Evolutionary conservation across 73 alveolate genomes (phyloP).

Genomic region (Tetrahymena elliotti): DNA sequence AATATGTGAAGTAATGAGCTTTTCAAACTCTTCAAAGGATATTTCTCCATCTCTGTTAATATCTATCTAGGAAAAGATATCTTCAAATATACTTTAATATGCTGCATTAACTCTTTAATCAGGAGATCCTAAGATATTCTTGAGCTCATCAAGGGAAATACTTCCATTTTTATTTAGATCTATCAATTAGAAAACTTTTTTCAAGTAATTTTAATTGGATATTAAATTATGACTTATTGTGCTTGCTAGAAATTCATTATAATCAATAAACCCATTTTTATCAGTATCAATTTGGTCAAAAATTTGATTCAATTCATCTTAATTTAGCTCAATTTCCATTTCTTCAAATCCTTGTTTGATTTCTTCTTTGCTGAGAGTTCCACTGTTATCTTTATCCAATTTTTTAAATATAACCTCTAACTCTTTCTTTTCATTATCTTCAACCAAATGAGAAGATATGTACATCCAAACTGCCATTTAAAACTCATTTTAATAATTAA

Average conservation of each 20-base stretch:
- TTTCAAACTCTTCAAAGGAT: neutral
- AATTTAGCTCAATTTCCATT: neutral
- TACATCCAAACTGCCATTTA: conserved; percentile 10
- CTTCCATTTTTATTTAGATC: conserved; percentile 20
- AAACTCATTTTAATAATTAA: neutral
- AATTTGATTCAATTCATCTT: neutral
- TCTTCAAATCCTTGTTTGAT: neutral
- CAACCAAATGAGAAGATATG: conserved; percentile 5
- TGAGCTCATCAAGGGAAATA: conserved; percentile 1
- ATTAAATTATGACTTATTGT: neutral
- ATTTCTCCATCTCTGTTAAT: neutral
- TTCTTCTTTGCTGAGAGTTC: conserved; percentile 10
- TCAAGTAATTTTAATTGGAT: neutral
- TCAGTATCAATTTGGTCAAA: conserved; percentile 1
- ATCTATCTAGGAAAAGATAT: neutral
- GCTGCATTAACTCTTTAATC: neutral
- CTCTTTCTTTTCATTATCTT: conserved; percentile 2
- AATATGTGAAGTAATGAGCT: neutral
- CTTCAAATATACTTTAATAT: neutral
- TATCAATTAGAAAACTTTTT: conserved; percentile 6
- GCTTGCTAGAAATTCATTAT: conserved; percentile 5
- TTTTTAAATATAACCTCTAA: neutral
- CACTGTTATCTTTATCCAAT: conserved; percentile 11
- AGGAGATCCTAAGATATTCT: neutral
- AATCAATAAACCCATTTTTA: conserved; percentile 7